phyloP scores from a whole-genome alignment of 352 stramenopile genomes.

The Phytophthora melonis region DNA sequence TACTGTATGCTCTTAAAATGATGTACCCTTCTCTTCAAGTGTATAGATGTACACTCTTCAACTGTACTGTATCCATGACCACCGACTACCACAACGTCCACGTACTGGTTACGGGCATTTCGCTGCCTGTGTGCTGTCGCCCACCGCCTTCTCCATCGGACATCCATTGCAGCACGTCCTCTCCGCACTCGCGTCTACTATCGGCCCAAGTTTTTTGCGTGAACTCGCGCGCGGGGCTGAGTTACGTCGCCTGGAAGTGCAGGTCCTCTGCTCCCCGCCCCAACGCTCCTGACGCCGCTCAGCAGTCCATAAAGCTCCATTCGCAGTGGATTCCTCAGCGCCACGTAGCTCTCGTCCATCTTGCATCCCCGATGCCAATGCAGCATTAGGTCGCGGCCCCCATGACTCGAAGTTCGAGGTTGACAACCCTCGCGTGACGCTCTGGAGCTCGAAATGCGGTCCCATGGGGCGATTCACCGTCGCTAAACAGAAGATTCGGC shows the following conservation, averaged over 20 bases:
- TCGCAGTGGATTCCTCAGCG: slow-evolving; percentile 38
- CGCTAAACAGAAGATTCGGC: slow-evolving; percentile 34
- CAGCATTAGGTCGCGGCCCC: slow-evolving; percentile 13
- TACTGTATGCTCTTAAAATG: too few relatives aligned
- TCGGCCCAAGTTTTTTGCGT: slow-evolving; percentile 25
- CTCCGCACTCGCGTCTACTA: slow-evolving; percentile 21
- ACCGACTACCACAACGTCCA: slow-evolving; percentile 14
- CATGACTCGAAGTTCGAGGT: slow-evolving; percentile 27
- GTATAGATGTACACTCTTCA: background rate
- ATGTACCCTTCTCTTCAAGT: slow-evolving; percentile 1
- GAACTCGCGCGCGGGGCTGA: slow-evolving; percentile 25
- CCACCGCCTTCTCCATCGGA: background rate
- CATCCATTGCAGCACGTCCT: background rate
- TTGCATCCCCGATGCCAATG: slow-evolving; percentile 21
- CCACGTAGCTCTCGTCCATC: slow-evolving; percentile 11
- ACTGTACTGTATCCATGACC: slow-evolving; percentile 10
- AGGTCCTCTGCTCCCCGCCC: slow-evolving; percentile 9
- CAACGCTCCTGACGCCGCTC: background rate
- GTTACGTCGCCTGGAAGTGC: slow-evolving; percentile 38
- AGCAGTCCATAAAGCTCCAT: slow-evolving; percentile 13
- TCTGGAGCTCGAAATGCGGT: slow-evolving; percentile 31
- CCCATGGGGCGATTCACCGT: slow-evolving; percentile 47
- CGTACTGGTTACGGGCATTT: slow-evolving; percentile 32
- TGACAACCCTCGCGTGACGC: slow-evolving; percentile 33
- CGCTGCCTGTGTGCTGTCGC: slow-evolving; percentile 31